These are phyloP conservation scores for Neofusicoccum sp. DNA, from an alignment of 2,329 filamentous ascomycete species.

Conservation along the genomic window DNA sequence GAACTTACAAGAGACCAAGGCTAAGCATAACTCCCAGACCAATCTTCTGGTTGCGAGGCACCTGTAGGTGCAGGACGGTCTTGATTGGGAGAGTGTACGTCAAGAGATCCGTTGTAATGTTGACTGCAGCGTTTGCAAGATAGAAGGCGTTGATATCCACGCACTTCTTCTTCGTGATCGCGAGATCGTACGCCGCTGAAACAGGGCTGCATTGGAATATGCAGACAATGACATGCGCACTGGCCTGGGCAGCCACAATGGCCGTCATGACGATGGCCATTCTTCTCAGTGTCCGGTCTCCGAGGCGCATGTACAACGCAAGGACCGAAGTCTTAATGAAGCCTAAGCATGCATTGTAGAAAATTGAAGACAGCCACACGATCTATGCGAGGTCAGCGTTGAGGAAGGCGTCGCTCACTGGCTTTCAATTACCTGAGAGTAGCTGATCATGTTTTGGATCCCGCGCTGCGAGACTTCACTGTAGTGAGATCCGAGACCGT, in stretches of 20 bases:
- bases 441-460: slow-evolving; percentile 24
- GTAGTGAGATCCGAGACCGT: slow-evolving; percentile 24
- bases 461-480: slow-evolving; percentile 25
- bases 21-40: slow-evolving; percentile 25
- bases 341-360: slow-evolving; percentile 46
- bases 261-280: slow-evolving; percentile 41
- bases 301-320: slow-evolving; percentile 45
- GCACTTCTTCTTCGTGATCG: slow-evolving; percentile 22
- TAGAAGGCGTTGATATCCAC: slow-evolving; percentile 29
- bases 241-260: slow-evolving; percentile 35
- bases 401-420: neutral
- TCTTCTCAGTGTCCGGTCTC: slow-evolving; percentile 37
- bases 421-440: slow-evolving; percentile 24
- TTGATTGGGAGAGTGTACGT: slow-evolving; percentile 26
- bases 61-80: slow-evolving; percentile 25
- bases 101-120: slow-evolving; percentile 25
- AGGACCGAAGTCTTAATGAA: slow-evolving; percentile 50
- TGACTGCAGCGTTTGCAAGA: slow-evolving; percentile 27
- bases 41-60: slow-evolving; percentile 22
- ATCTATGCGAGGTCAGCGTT: slow-evolving; percentile 6
- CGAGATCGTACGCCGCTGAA: slow-evolving; percentile 25
- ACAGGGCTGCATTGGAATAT: slow-evolving; percentile 28
- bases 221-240: slow-evolving; percentile 24
- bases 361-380: slow-evolving; percentile 50
- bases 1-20: slow-evolving; percentile 26